Percentiles rank a stretch among this genome's conserved stretches.
These are phyloP conservation scores for Xylaria sp. DNA, from an alignment of 2,329 filamentous ascomycete genomes.

Conservation along the genomic window DNA sequence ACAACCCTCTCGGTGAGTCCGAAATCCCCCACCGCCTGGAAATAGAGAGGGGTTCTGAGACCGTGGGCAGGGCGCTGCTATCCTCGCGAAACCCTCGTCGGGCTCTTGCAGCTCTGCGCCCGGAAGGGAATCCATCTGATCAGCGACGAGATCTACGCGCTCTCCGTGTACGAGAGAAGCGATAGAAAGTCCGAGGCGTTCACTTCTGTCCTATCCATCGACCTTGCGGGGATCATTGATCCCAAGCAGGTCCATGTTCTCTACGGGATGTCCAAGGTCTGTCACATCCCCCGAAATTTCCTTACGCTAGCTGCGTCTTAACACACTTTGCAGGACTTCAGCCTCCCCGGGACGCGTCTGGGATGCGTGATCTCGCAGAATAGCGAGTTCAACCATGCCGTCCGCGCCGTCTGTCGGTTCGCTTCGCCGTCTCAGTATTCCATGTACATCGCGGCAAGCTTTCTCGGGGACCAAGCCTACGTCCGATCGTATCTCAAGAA, in stretches of 20 bases:
- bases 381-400: constrained; percentile 35
- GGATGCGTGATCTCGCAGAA: constrained; percentile 42
- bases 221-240: constrained; percentile 38
- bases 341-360: constrained; percentile 36
- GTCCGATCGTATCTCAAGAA: constrained; percentile 35
- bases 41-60: constrained; percentile 4
- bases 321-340: constrained; percentile 37
- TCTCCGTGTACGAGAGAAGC: constrained; percentile 34
- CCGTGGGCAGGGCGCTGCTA: constrained; percentile 38
- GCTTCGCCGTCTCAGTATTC: constrained; percentile 40
- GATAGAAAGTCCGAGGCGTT: constrained; percentile 34
- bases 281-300: background rate
- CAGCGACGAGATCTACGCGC: constrained; percentile 43
- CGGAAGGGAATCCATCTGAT: constrained; percentile 42
- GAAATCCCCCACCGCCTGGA: background rate
- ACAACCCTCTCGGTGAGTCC: constrained; percentile 40
- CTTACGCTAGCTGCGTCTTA: background rate
- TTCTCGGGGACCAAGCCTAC: constrained; percentile 39
- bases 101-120: constrained; percentile 39
- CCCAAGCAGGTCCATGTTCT: constrained; percentile 38
- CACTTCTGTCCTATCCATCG: constrained; percentile 35
- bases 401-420: constrained; percentile 39
- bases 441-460: constrained; percentile 39
- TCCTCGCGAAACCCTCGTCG: constrained; percentile 38
- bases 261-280: constrained; percentile 43